phyloP scores from a whole-genome alignment of 208 protist species.

The Wallacemonas sp. region DNA sequence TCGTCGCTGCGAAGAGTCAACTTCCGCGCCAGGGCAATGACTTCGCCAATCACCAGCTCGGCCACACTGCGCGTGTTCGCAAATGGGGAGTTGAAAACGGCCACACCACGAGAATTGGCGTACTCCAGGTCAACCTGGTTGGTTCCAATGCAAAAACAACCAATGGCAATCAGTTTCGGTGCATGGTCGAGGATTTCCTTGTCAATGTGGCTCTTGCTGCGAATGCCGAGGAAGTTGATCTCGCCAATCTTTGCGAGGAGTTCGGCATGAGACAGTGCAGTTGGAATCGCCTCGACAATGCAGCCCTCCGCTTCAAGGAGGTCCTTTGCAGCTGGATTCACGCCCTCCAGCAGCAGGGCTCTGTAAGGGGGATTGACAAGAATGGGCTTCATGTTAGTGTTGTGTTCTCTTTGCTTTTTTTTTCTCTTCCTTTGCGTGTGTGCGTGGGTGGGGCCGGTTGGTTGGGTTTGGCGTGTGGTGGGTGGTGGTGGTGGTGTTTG shows the following conservation, averaged over 20 bases:
- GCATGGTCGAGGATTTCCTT: conserved; percentile 72
- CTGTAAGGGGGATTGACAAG: conserved; percentile 46
- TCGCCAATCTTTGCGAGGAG: conserved; percentile 84
- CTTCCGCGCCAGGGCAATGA: conserved; percentile 89
- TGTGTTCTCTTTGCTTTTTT: background rate
- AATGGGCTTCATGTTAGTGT: conserved; percentile 30
- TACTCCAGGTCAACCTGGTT: conserved; percentile 92
- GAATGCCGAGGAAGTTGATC: conserved; percentile 90
- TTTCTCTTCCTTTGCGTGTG: background rate
- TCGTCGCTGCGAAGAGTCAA: conserved; percentile 86
- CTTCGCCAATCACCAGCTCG: conserved; percentile 91
- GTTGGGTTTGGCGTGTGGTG: background rate
- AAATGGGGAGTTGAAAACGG: conserved; percentile 96
- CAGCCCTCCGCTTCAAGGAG: conserved; percentile 80
- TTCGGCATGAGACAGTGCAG: conserved; percentile 59
- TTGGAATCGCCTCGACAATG: conserved; percentile 67
- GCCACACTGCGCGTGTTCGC: conserved; percentile 94
- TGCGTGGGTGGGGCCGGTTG: background rate
- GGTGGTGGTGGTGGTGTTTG: background rate
- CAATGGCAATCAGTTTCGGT: conserved; percentile 81
- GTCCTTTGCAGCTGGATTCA: conserved; percentile 75
- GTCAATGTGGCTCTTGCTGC: conserved; percentile 91
- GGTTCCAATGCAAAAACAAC: conserved; percentile 96
- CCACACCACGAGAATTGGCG: conserved; percentile 77
- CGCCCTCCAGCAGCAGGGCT: conserved; percentile 87